Conservation (phyloP, 164 flowering plant species). For the Berberis thunbergii region DNA sequence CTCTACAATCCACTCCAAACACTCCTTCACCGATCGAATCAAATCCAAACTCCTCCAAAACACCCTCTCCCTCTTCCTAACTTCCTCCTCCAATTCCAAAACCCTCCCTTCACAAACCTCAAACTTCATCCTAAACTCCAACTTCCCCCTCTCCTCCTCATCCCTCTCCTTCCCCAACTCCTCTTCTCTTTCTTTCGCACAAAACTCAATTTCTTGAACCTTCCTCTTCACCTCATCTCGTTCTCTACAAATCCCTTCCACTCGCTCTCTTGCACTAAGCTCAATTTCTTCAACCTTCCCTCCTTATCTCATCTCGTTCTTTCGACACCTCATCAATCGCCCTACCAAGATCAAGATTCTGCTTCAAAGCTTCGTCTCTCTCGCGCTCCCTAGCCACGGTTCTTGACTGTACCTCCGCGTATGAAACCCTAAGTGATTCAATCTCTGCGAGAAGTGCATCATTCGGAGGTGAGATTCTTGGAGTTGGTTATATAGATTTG, state of each 20-base stretch:
- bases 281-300: too few species aligned
- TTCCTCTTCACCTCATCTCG: slow-evolving; percentile 18
- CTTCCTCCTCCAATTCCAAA: slow-evolving; percentile 19
- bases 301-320: too few species aligned
- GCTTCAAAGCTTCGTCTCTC: too few species aligned
- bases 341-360: too few species aligned
- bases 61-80: slow-evolving; percentile 9
- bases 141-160: slow-evolving; percentile 13
- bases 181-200: slow-evolving; percentile 14
- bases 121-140: slow-evolving; percentile 8
- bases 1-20: slow-evolving; percentile 27
- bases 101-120: slow-evolving; percentile 9
- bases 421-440: too few species aligned
- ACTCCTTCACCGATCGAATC: slow-evolving; percentile 20
- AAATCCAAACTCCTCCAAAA: slow-evolving; percentile 13
- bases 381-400: too few species aligned
- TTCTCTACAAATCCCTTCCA: slow-evolving; percentile 20
- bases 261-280: too few species aligned
- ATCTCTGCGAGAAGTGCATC: too few species aligned
- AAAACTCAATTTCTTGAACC: slow-evolving; percentile 12
- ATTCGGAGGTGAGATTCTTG: too few species aligned
- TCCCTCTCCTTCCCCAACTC: slow-evolving; percentile 14
- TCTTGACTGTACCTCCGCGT: too few species aligned
- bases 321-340: too few species aligned
- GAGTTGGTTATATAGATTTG: too few species aligned